Conservation (phyloP, 208 protist genomes). For the Blechomonas ayalai region DNA sequence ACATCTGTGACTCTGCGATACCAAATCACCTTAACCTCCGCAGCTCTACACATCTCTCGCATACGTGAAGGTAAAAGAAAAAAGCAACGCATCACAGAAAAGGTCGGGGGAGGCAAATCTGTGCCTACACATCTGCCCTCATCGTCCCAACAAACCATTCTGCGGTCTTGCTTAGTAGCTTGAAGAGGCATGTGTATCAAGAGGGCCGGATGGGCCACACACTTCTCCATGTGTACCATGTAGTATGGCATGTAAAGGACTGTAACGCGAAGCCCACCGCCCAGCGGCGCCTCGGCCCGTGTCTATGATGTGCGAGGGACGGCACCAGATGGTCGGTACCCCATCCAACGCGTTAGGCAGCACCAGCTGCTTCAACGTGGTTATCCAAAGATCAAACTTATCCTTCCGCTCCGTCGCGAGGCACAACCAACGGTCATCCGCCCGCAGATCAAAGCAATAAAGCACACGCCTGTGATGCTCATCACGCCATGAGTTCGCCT, state of each 20-base stretch:
- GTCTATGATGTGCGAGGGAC: slow-evolving; percentile 26
- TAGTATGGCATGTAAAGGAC: slow-evolving; percentile 37
- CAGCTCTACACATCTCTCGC: too few relatives aligned
- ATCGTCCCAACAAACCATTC: too few relatives aligned
- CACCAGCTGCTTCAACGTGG: slow-evolving; percentile 42
- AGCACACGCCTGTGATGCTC: slow-evolving; percentile 31
- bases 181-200: too few relatives aligned
- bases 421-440: slow-evolving; percentile 27
- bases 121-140: too few relatives aligned
- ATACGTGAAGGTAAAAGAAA: too few relatives aligned
- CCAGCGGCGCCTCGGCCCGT: slow-evolving; percentile 13
- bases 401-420: slow-evolving; percentile 63
- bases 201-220: too few relatives aligned
- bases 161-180: too few relatives aligned
- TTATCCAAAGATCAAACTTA: slow-evolving; percentile 79
- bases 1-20: too few relatives aligned
- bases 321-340: slow-evolving; percentile 28
- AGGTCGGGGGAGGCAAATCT: too few relatives aligned
- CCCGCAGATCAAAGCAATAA: slow-evolving; percentile 52
- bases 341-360: slow-evolving; percentile 19
- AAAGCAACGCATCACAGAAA: too few relatives aligned
- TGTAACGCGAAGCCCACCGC: slow-evolving; percentile 47
- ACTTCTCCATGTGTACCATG: slow-evolving; percentile 7
- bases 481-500: slow-evolving; percentile 49
- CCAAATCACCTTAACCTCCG: too few relatives aligned